Base-by-base conservation (phyloP, 1,284 basidiomycete genomes). In the Stereum hirsutum region DNA sequence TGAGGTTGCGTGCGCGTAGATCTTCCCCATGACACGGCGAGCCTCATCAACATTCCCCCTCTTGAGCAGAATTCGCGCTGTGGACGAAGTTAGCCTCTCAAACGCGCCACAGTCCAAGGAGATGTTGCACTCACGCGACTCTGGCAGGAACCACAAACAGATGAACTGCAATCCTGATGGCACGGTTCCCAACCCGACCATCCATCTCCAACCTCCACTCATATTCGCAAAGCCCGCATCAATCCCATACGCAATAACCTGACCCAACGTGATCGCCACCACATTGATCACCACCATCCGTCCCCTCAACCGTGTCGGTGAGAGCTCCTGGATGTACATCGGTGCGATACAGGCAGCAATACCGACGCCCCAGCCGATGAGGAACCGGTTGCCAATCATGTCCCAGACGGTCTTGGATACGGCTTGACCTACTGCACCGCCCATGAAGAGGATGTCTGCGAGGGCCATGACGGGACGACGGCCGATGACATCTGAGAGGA, bases 281-380 rank as follows among this genome's bases (percentile, higher is more conserved):
- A 80, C 58, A 45, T 81, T 79, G 15, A 82, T 59, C 19, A 78
- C 76, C 5, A 90, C 87, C 73, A 91, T 78, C 24, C 84, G 68
- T 1, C 88, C 89, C 12, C 88, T 72, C 33, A 86, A 70, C 25
- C 74, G 67, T 3, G 84, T 87, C 0, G 88, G 88, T 0, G 85
- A 79, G 20, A 91, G 71, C 58, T 91, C 89, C 54, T 88, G 84
- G 43, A 92, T 89, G 57, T 90, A 90, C 4, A 91, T 66, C 2
- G 87, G 86, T 0, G 85, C 82, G 41, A 88, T 75, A 53, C 86
- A 89, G 5, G 81, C 75, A n/a, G 86, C 85, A 1, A 87, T 63
- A 6, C 82, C 79, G 3, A 83, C 78, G 21, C 73, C 78, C 19
- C 78, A 60, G 23, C 85, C 86, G 42, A 90, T 77, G 46, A 90